Conservation (phyloP, 495 filamentous ascomycete genomes). For the Lepidopterella palustris region DNA sequence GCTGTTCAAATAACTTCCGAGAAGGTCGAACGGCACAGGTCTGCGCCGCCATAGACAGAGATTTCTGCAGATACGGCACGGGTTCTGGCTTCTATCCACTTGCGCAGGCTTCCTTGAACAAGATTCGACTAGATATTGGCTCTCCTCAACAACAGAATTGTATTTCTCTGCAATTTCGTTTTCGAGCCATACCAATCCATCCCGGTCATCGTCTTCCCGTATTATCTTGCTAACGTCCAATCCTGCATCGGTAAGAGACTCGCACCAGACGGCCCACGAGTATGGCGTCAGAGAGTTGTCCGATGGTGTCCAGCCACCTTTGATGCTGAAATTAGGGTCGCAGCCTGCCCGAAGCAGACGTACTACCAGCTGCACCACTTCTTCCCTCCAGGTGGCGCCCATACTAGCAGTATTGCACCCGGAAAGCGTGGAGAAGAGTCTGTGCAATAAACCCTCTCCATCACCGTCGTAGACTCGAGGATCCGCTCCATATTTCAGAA, state of each 20-base stretch:
- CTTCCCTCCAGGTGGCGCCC: background rate
- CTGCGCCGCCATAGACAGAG: background rate
- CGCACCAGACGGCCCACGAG: background rate
- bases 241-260: background rate
- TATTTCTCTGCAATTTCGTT: constrained; percentile 1
- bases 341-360: background rate
- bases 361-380: background rate
- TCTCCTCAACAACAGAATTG: background rate
- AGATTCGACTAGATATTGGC: background rate
- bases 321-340: background rate
- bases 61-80: background rate
- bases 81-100: background rate
- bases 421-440: background rate
- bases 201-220: background rate
- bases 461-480: background rate
- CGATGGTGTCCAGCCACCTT: background rate
- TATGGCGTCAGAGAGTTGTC: background rate
- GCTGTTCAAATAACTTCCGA: background rate
- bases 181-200: background rate
- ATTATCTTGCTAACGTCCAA: background rate
- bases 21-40: background rate
- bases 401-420: background rate
- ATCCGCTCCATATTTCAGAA: background rate
- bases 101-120: background rate
- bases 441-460: background rate